Base-by-base conservation (phyloP, 208 protist species). In the Acanthamoeba rhysodes region DNA sequence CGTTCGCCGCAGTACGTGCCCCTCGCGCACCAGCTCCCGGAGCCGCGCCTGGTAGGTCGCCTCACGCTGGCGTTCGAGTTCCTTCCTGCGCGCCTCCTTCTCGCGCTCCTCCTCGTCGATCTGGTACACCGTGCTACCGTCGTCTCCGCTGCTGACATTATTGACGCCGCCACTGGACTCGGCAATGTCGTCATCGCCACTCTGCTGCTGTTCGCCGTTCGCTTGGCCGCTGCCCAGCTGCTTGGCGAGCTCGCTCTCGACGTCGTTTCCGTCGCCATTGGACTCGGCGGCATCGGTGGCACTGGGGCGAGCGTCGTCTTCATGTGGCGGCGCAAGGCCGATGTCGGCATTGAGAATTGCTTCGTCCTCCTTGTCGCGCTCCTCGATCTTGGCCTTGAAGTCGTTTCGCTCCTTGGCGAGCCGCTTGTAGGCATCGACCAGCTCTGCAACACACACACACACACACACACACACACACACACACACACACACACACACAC, bases 371-470 rank as follows among this genome's bases (percentile, higher is more conserved):
- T 82, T 41, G 12, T 82, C 74, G 10, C 74, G 29, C 37, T 82
- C 74, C 22, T 59, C 84, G n/a, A 90, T 9, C 37, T 90, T 62
- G 29, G 12, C 48, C 37, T 90, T 90, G 32, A 90, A 70, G 7
- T 90, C 84, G 45, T 90, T 90, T 45, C 59, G 7, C 32, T 90
- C 84, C 45, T 90, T 90, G 14, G 29, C 48, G 48, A 90, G 6
- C 22, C 84, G 50, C 59, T 90, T 90, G 59, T 90, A 90, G 53
- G 59, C 84, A 90, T 90, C 84, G 6, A 90, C 84, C 84, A 90
- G 84, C 59, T 90, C 84, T 90, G 59, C 76, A 85, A 32, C 68
- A 16, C 10, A 14, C 68, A 76, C n/a, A n/a, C n/a, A n/a, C n/a
- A n/a, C n/a, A n/a, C n/a, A n/a, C n/a, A n/a, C n/a, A n/a, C n/a